These are phyloP conservation scores for Epichloe sp. DNA, from an alignment of 2,329 filamentous ascomycete genomes.

Conservation along the genomic window DNA sequence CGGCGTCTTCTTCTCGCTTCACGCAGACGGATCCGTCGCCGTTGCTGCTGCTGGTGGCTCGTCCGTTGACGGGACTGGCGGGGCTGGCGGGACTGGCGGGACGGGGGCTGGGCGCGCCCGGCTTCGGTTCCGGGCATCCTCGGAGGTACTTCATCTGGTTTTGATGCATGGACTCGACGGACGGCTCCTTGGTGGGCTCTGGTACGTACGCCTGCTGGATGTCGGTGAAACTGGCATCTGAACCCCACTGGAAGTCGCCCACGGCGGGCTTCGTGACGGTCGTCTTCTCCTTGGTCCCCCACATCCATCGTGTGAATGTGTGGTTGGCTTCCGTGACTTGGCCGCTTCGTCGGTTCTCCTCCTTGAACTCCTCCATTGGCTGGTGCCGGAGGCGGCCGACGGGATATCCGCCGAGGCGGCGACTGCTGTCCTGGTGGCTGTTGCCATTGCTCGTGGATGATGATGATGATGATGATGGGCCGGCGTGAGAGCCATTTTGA, in stretches of 20 bases:
- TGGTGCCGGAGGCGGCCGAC: constrained; percentile 30
- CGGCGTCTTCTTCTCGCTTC: constrained; percentile 23
- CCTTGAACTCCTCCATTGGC: constrained; percentile 27
- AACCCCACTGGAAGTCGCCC: constrained; percentile 50
- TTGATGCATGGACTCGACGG: constrained; percentile 41
- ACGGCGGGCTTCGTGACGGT: constrained; percentile 22
- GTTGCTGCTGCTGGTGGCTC: constrained; percentile 8
- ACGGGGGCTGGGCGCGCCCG: constrained; percentile 47
- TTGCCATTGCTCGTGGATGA: constrained; percentile 6
- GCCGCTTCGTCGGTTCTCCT: constrained; percentile 23
- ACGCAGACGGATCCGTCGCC: constrained; percentile 11
- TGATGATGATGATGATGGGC: neutral
- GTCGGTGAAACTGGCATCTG: constrained; percentile 49
- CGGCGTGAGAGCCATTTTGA: constrained; percentile 25
- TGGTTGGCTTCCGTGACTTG: constrained; percentile 19
- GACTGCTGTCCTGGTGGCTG: constrained; percentile 10
- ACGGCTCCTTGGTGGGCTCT: constrained; percentile 42
- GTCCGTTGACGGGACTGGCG: constrained; percentile 31
- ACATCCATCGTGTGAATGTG: constrained; percentile 30
- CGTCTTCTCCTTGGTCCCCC: constrained; percentile 16
- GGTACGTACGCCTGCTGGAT: constrained; percentile 48
- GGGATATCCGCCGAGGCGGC: constrained; percentile 19
- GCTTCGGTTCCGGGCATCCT: constrained; percentile 41
- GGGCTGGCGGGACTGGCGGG: constrained; percentile 18
- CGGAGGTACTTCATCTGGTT: constrained; percentile 39